Conservation (phyloP, 768 basidiomycete genomes). For the Amanita molliuscula region DNA sequence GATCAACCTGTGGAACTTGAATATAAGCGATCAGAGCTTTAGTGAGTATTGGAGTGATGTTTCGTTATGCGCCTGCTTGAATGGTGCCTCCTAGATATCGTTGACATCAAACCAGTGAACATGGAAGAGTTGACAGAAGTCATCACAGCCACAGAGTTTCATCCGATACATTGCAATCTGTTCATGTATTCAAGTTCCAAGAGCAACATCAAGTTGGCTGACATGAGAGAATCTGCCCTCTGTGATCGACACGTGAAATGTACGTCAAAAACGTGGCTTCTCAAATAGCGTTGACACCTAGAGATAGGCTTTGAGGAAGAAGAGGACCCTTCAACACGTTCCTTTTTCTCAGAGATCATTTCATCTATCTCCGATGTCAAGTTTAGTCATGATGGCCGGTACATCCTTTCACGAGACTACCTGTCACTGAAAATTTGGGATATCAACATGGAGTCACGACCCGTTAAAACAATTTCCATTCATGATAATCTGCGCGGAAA, state of each 20-base stretch:
- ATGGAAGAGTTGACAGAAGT: slow-evolving; percentile 99
- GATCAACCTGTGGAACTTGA: slow-evolving; percentile 97
- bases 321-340: slow-evolving; percentile 93
- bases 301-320: slow-evolving; percentile 92
- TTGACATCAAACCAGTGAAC: slow-evolving; percentile 99
- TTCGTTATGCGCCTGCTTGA: not conserved
- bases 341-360: slow-evolving; percentile 99
- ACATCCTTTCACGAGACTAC: slow-evolving; percentile 95
- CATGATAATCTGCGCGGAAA: slow-evolving; percentile 97
- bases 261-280: slow-evolving; percentile 28
- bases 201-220: slow-evolving; percentile 98
- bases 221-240: slow-evolving; percentile 96
- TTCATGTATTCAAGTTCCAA: slow-evolving; percentile 99
- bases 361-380: slow-evolving; percentile 99
- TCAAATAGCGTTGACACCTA: slow-evolving; percentile 9
- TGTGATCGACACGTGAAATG: slow-evolving; percentile 96
- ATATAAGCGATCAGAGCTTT: slow-evolving; percentile 98
- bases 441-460: slow-evolving; percentile 95
- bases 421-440: slow-evolving; percentile 99
- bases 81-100: slow-evolving; percentile 62
- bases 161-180: slow-evolving; percentile 92
- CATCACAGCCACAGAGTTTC: slow-evolving; percentile 99
- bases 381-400: slow-evolving; percentile 95
- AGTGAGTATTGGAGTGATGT: slow-evolving; percentile 48
- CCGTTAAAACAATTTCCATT: slow-evolving; percentile 95